Evolutionary conservation across 2,329 filamentous ascomycete species (phyloP).

Genomic region (Alternaria triticina): DNA sequence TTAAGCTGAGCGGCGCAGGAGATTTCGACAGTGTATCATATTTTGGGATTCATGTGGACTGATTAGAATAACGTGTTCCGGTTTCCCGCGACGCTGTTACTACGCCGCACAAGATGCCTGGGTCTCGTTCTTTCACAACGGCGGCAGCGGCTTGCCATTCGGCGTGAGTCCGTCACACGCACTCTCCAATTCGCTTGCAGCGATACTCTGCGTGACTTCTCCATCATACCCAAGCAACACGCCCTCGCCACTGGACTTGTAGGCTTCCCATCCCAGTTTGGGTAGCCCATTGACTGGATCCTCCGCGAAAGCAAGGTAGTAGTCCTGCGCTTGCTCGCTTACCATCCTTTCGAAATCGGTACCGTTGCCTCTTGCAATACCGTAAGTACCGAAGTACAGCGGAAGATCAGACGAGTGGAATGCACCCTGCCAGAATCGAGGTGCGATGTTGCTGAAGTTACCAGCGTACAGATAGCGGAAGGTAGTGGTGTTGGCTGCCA

Average conservation of each 20-base stretch:
- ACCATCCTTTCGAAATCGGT: conserved; percentile 40
- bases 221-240: conserved; percentile 29
- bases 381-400: conserved; percentile 46
- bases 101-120: neutral
- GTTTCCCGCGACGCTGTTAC: neutral
- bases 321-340: conserved; percentile 47
- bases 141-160: conserved; percentile 12
- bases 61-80: too few relatives aligned
- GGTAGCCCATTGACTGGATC: conserved; percentile 40
- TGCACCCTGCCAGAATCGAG: conserved; percentile 44
- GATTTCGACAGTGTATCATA: neutral
- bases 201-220: conserved; percentile 24
- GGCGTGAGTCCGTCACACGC: conserved; percentile 19
- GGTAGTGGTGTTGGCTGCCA: conserved; percentile 30
- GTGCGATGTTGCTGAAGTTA: conserved; percentile 46
- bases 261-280: conserved; percentile 43
- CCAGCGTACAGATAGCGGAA: conserved; percentile 49
- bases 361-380: conserved; percentile 31
- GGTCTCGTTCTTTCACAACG: neutral
- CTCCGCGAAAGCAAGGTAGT: conserved; percentile 44
- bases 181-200: conserved; percentile 24
- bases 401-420: conserved; percentile 47
- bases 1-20: neutral
- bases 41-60: neutral
- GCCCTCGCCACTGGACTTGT: conserved; percentile 30